Percentiles rank a stretch among this genome's conserved stretches.
phyloP scores from a whole-genome alignment of 805 yeast genomes.

The Saturnispora ahearnii region DNA sequence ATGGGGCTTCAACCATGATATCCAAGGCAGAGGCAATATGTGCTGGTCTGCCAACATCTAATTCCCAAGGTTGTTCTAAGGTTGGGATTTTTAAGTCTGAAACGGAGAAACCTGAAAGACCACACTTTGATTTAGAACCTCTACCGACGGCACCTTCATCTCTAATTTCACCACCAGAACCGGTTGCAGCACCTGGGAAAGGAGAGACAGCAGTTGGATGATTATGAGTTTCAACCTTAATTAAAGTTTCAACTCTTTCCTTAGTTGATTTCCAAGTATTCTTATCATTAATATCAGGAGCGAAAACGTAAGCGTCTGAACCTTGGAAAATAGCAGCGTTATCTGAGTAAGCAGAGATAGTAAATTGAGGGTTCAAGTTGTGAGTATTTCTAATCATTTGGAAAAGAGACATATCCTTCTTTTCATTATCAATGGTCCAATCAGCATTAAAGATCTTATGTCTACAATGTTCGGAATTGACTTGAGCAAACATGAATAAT shows the following conservation, averaged over 20 bases:
- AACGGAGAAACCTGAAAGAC: slow-evolving; percentile 86
- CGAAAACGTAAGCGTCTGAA: slow-evolving; percentile 61
- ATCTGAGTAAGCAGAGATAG: slow-evolving; percentile 91
- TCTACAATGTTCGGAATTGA: slow-evolving; percentile 98
- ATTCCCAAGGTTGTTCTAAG: slow-evolving; percentile 91
- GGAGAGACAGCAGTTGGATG: slow-evolving; percentile 99
- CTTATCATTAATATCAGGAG: slow-evolving; percentile 61
- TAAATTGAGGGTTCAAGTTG: slow-evolving; percentile 64
- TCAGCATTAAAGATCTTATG: slow-evolving; percentile 98
- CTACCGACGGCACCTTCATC: slow-evolving; percentile 99
- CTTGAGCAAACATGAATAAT: slow-evolving; percentile 98
- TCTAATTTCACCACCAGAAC: slow-evolving; percentile 99
- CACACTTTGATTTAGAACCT: slow-evolving; percentile 96
- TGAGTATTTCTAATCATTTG: slow-evolving; percentile 96
- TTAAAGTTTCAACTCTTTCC: slow-evolving; percentile 80
- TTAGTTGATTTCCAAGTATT: slow-evolving; percentile 64
- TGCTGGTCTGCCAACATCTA: slow-evolving; percentile 77
- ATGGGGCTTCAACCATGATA: slow-evolving; percentile 94
- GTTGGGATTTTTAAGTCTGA: slow-evolving; percentile 85
- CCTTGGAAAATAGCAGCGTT: slow-evolving; percentile 96
- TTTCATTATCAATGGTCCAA: slow-evolving; percentile 86
- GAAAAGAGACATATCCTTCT: slow-evolving; percentile 69
- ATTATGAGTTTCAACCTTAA: slow-evolving; percentile 97
- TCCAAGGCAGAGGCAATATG: slow-evolving; percentile 92
- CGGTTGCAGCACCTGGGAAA: slow-evolving; percentile 98